Conservation (phyloP, 768 basidiomycete genomes). For the Boletus tomentosulus region DNA sequence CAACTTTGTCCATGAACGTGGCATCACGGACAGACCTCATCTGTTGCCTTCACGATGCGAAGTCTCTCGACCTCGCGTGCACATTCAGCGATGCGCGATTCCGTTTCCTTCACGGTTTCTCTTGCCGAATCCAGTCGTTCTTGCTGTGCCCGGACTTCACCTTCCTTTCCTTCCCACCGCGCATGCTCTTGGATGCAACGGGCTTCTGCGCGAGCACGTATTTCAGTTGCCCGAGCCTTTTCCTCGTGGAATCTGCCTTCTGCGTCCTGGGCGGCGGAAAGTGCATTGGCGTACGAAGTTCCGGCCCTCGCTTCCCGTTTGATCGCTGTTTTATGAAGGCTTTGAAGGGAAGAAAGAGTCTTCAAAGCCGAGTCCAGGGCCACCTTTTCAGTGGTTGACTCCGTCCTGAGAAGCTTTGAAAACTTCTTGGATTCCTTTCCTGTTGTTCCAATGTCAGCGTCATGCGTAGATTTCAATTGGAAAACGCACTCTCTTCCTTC, state of each 20-base stretch:
- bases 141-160: constrained; percentile 43
- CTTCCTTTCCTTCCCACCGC: constrained; percentile 50
- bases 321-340: constrained; percentile 62
- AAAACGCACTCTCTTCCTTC: constrained; percentile 48
- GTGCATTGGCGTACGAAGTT: constrained; percentile 47
- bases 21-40: constrained; percentile 43
- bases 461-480: neutral
- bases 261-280: constrained; percentile 56
- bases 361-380: constrained; percentile 57
- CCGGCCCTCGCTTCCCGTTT: constrained; percentile 63
- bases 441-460: constrained; percentile 19
- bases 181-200: constrained; percentile 52
- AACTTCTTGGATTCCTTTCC: constrained; percentile 58
- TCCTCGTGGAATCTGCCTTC: constrained; percentile 60
- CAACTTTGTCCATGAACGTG: neutral
- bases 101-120: constrained; percentile 53
- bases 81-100: constrained; percentile 64
- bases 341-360: constrained; percentile 64
- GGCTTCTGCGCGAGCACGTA: constrained; percentile 44
- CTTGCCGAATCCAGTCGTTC: constrained; percentile 49
- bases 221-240: constrained; percentile 51
- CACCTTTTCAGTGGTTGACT: constrained; percentile 64
- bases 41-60: constrained; percentile 58
- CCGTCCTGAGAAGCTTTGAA: constrained; percentile 65
- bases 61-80: constrained; percentile 69